Conservation (phyloP, 192 early-diverging fungal species). For the Coemansia sp. region DNA sequence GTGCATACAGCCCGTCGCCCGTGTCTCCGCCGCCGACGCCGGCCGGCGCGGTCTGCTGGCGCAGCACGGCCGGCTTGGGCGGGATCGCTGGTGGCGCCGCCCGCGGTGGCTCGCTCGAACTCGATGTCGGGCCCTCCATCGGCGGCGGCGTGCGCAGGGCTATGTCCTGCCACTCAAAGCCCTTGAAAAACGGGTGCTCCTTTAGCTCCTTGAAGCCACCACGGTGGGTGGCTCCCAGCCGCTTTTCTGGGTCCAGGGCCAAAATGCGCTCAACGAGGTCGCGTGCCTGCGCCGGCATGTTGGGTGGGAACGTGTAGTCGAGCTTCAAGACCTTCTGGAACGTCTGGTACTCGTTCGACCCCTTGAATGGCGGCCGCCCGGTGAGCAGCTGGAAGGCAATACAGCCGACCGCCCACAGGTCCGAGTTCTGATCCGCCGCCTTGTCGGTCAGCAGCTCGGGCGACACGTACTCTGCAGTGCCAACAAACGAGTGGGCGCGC, state of each 20-base stretch:
- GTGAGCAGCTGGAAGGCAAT: slow-evolving; percentile 91
- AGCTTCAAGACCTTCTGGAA: slow-evolving; percentile 93
- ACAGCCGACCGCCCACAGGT: slow-evolving; percentile 84
- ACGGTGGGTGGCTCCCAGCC: slow-evolving; percentile 60
- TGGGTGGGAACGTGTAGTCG: slow-evolving; percentile 80
- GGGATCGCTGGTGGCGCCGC: slow-evolving; percentile 36
- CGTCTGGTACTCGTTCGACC: slow-evolving; percentile 91
- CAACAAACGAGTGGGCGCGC: slow-evolving; percentile 89
- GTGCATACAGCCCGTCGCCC: background rate
- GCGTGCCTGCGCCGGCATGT: slow-evolving; percentile 64
- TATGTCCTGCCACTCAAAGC: slow-evolving; percentile 70
- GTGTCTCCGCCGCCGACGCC: background rate
- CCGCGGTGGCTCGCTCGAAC: background rate
- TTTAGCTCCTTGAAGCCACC: slow-evolving; percentile 62
- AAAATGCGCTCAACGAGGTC: slow-evolving; percentile 80
- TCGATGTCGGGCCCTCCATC: slow-evolving; percentile 22
- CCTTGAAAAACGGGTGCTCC: slow-evolving; percentile 77
- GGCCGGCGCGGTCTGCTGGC: slow-evolving; percentile 12
- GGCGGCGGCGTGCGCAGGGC: slow-evolving; percentile 26
- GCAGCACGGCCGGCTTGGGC: slow-evolving; percentile 41
- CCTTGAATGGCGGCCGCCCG: slow-evolving; percentile 93
- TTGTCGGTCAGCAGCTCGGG: slow-evolving; percentile 94
- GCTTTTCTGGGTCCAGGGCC: slow-evolving; percentile 59
- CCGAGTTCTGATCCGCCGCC: slow-evolving; percentile 72
- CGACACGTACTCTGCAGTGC: slow-evolving; percentile 98